Base-by-base conservation (phyloP, 495 filamentous ascomycete species). In the Penicillium egyptiacum region DNA sequence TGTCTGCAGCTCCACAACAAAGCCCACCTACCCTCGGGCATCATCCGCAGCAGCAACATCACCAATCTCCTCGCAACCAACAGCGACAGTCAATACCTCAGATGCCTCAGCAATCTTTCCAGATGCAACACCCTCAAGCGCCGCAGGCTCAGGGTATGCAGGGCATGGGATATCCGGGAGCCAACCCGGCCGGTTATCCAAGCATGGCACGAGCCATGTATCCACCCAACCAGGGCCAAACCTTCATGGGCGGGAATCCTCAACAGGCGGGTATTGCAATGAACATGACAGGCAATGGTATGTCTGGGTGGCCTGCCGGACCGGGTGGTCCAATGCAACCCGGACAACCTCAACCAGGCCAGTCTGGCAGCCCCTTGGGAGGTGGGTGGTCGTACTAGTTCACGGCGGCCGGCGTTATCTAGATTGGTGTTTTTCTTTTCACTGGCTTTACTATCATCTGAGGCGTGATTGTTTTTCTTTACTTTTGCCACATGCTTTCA, bases 61-160 rank as follows among this genome's bases (percentile, higher is more conserved):
- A 77, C 3, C 82, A 75, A 58, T 79, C 79, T 37, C 75, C 74
- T n/a, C 79, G 80, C 64, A 76, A 70, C 46, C 75, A 76, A 57
- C 63, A 69, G 43, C 75, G 74, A 12, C 75, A 73, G 14, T 66
- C 70, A 37, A 67, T 68, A 26, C 65, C 77, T 0, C 76, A 75
- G 49, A 76, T 75, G 64, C 67, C 70, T 11, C 75, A 79, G 58
- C 69, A 69, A 11, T 79, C 69, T 54, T 75, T 57, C 40, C 66
- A 77, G 50, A 75, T 84, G 62, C 79, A 80, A 47, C 73, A 82
- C 74, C 59, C 78, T 67, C 71, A 80, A 60, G 58, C 82, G 70
- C 76, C 83, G 40, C 85, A 87, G 67, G 81, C 87, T 66, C 81
- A 85, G 61, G 77, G 81, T 49, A 73, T 75, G 73, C 50, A 77